phyloP scores from a whole-genome alignment of 352 stramenopile species.

The Phytophthora chlamydospora region DNA sequence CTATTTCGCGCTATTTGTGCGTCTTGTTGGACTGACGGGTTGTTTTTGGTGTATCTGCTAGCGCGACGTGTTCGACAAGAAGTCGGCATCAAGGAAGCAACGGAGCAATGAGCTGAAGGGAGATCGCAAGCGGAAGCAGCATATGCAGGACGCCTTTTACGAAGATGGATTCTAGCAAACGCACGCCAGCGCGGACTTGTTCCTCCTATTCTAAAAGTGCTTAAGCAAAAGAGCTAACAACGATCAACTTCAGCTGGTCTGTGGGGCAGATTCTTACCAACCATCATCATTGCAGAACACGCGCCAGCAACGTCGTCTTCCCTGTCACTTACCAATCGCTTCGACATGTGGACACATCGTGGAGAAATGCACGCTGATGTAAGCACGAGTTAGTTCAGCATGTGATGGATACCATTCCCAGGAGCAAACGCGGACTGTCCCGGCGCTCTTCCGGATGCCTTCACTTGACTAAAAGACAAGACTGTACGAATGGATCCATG shows the following conservation, averaged over 20 bases:
- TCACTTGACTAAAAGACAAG: slow-evolving; percentile 6
- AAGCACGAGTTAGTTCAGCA: too few relatives aligned
- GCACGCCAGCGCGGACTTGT: slow-evolving; percentile 5
- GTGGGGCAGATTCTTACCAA: too few relatives aligned
- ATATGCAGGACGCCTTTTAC: slow-evolving; percentile 78
- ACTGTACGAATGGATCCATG: slow-evolving; percentile 33
- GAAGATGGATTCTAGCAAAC: slow-evolving; percentile 43
- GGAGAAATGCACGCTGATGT: too few relatives aligned
- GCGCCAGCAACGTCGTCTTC: too few relatives aligned
- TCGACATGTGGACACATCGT: too few relatives aligned
- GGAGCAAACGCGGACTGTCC: too few relatives aligned
- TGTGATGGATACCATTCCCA: too few relatives aligned
- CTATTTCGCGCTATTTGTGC: background rate
- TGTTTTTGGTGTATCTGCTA: slow-evolving; percentile 26
- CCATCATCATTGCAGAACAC: too few relatives aligned
- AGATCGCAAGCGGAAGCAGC: slow-evolving; percentile 78
- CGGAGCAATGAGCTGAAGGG: slow-evolving; percentile 83
- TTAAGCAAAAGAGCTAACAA: too few relatives aligned
- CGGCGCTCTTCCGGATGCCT: background rate
- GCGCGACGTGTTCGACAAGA: slow-evolving; percentile 86
- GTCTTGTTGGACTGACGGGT: slow-evolving; percentile 5
- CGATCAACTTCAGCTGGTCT: too few relatives aligned
- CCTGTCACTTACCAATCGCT: too few relatives aligned
- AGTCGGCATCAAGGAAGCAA: slow-evolving; percentile 75
- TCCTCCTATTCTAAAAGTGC: slow-evolving; percentile 13